These are phyloP conservation scores for Alternaria arborescens DNA, from an alignment of 2,329 filamentous ascomycete species.

Conservation along the genomic window DNA sequence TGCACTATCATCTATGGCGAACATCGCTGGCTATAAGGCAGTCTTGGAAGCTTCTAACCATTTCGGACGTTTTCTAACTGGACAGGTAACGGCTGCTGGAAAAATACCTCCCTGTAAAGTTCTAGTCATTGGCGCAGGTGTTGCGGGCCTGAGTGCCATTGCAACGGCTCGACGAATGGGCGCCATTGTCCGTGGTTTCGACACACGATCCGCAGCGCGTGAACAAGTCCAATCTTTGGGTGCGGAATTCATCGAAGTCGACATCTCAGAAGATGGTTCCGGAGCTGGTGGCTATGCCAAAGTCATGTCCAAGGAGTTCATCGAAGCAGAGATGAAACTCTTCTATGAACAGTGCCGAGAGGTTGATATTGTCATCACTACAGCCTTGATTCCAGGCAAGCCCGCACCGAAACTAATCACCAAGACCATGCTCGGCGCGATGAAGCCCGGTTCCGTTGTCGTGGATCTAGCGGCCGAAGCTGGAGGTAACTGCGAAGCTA, in stretches of 20 bases:
- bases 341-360: conserved; percentile 88
- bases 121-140: conserved; percentile 87
- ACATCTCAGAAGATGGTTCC: conserved; percentile 82
- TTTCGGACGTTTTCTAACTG: conserved; percentile 87
- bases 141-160: conserved; percentile 88
- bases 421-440: conserved; percentile 78
- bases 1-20: conserved; percentile 90
- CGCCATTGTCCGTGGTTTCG: conserved; percentile 88
- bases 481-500: conserved; percentile 87
- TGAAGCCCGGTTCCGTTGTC: conserved; percentile 89
- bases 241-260: conserved; percentile 88
- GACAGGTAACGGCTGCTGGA: conserved; percentile 88
- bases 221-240: conserved; percentile 92
- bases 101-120: conserved; percentile 89
- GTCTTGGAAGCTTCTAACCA: conserved; percentile 89
- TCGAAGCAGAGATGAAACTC: conserved; percentile 90
- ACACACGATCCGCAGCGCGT: conserved; percentile 85
- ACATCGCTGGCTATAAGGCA: conserved; percentile 92
- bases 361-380: conserved; percentile 92
- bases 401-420: conserved; percentile 86
- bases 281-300: conserved; percentile 90
- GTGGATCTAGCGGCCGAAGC: conserved; percentile 89
- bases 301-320: conserved; percentile 93
- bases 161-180: conserved; percentile 84
- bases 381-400: conserved; percentile 86